Percentiles rank a stretch among this genome's conserved stretches.
Evolutionary conservation across 441 rosid genomes (phyloP).

Genomic region (Pelargonium myrrhifolium): DNA sequence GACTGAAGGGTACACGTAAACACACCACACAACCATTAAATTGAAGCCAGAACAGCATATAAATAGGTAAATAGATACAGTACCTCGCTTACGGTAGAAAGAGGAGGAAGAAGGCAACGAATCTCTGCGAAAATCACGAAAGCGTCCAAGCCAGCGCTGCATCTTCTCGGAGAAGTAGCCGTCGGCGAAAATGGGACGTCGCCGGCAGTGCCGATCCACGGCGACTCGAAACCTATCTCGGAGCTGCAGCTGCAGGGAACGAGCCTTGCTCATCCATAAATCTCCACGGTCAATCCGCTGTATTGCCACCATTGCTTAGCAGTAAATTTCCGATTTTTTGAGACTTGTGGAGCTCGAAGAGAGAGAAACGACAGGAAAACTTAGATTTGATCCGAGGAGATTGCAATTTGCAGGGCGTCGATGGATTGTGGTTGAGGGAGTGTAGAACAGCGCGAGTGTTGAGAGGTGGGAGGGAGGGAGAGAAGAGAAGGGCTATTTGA

Average conservation of each 20-base stretch:
- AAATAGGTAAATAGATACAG: neutral
- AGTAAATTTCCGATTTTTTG: neutral
- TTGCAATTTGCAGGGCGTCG: neutral
- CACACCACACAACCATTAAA: neutral
- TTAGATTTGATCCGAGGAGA: neutral
- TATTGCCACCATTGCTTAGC: constrained; percentile 28
- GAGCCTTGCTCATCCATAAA: constrained; percentile 65
- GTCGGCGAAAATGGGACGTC: constrained; percentile 38
- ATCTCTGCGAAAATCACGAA: constrained; percentile 60
- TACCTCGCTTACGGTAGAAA: constrained; percentile 70
- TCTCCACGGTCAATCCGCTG: constrained; percentile 62
- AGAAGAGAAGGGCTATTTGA: neutral
- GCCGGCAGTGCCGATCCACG: constrained; percentile 56
- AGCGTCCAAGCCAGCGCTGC: constrained; percentile 49
- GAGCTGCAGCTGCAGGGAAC: constrained; percentile 55
- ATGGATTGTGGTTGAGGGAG: neutral
- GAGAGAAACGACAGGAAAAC: neutral
- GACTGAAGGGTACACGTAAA: too few species aligned
- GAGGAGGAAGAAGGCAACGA: constrained; percentile 64
- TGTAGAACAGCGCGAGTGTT: neutral
- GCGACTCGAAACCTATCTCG: constrained; percentile 74
- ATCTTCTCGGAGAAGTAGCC: constrained; percentile 55
- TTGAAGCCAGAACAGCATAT: neutral
- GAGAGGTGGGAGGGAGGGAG: neutral
- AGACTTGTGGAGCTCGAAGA: neutral